Conservation (phyloP, 768 basidiomycete species). For the Tulasnella sp. region DNA sequence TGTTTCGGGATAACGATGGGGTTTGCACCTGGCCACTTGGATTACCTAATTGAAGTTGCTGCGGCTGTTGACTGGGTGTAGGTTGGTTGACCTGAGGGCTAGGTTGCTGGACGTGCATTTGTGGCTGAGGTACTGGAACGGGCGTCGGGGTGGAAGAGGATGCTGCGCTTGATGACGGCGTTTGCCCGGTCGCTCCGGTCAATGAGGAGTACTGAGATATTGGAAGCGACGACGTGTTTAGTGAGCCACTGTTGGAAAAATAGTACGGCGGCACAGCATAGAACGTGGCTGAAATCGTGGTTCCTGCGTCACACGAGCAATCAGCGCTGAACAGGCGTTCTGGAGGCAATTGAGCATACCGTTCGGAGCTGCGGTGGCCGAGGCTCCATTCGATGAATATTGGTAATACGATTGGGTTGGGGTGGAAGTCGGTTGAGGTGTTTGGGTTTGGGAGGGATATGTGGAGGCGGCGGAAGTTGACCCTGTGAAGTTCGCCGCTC, state of each 20-base stretch:
- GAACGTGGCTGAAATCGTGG: constrained; percentile 17
- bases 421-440: background rate
- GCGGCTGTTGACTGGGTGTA: constrained; percentile 33
- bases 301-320: background rate
- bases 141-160: background rate
- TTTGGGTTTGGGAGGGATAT: constrained; percentile 14
- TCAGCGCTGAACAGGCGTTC: constrained; percentile 9
- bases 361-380: background rate
- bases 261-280: constrained; percentile 15
- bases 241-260: background rate
- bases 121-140: constrained; percentile 17
- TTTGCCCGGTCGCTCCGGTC: constrained; percentile 19
- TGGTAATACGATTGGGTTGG: background rate
- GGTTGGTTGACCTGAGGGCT: background rate
- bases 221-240: background rate
- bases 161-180: constrained; percentile 14
- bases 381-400: background rate
- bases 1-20: background rate
- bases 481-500: constrained; percentile 23
- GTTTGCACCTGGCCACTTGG: background rate
- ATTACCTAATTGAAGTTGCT: constrained; percentile 27
- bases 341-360: background rate
- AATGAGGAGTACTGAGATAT: constrained; percentile 21
- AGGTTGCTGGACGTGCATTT: constrained; percentile 31
- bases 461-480: constrained; percentile 11